phyloP scores from a whole-genome alignment of 2,329 filamentous ascomycete species.

The Rachicladosporium sp. region DNA sequence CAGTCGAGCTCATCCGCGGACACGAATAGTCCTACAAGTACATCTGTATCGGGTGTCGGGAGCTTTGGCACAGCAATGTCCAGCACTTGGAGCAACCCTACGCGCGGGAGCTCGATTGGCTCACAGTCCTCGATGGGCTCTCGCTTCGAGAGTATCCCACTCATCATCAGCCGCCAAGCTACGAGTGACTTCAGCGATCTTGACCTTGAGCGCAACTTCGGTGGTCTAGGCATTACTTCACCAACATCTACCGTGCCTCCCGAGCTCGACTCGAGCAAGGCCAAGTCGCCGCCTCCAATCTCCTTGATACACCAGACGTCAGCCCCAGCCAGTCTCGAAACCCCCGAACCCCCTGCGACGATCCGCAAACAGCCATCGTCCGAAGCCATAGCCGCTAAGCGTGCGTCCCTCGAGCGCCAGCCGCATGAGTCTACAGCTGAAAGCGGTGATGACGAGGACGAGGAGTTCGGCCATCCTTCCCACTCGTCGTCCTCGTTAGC shows the following conservation, averaged over 20 bases:
- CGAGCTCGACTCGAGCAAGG: constrained; percentile 9
- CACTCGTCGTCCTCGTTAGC: constrained; percentile 10
- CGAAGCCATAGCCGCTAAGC: constrained; percentile 62
- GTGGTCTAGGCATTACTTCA: constrained; percentile 57
- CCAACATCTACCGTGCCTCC: constrained; percentile 11
- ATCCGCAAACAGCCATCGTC: constrained; percentile 53
- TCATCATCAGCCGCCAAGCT: constrained; percentile 60
- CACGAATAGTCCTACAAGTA: constrained; percentile 65
- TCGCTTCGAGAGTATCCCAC: constrained; percentile 59
- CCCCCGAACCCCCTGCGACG: constrained; percentile 14
- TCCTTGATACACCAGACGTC: constrained; percentile 53
- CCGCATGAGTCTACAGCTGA: constrained; percentile 56
- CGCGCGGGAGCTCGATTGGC: constrained; percentile 69
- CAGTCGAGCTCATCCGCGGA: constrained; percentile 23
- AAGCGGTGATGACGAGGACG: constrained; percentile 89
- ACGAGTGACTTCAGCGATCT: constrained; percentile 62
- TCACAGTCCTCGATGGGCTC: constrained; percentile 52
- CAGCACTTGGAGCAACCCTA: constrained; percentile 3
- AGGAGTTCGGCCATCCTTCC: constrained; percentile 55
- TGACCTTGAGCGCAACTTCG: constrained; percentile 35
- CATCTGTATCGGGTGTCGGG: constrained; percentile 55
- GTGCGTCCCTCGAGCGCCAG: constrained; percentile 56
- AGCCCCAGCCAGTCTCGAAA: constrained; percentile 40
- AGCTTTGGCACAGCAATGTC: constrained; percentile 34
- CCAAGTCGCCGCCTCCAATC: constrained; percentile 30